Conservation (phyloP, 257 asterid genomes). For the Gentiana straminea region DNA sequence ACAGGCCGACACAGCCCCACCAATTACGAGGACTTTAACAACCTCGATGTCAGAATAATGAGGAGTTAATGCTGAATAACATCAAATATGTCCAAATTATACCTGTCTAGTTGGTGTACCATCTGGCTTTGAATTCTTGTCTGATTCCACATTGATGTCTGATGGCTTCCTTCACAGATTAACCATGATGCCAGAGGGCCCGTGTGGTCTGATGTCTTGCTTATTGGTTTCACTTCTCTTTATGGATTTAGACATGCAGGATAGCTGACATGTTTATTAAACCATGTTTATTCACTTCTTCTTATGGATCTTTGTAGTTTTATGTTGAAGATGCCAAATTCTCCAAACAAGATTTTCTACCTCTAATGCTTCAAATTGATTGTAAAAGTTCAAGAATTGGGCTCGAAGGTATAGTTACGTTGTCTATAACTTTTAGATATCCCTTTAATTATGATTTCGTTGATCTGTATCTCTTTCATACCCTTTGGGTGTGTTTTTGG, state of each 20-base stretch:
- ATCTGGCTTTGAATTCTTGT: neutral
- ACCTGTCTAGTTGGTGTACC: neutral
- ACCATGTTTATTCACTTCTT: constrained; percentile 51
- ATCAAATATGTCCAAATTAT: too few species aligned
- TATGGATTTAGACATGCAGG: neutral
- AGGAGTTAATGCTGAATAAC: too few species aligned
- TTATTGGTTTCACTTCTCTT: constrained; percentile 2
- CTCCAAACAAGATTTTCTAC: constrained; percentile 69
- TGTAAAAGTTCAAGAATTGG: constrained; percentile 91
- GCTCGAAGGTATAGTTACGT: constrained; percentile 58
- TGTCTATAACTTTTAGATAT: neutral
- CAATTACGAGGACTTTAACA: too few species aligned
- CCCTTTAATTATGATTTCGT: too few species aligned
- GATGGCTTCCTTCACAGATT: constrained; percentile 36
- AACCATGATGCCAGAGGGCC: constrained; percentile 73
- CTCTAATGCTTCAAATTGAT: constrained; percentile 82
- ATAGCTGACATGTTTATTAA: constrained; percentile 11
- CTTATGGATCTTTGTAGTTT: constrained; percentile 80
- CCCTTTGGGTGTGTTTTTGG: too few species aligned
- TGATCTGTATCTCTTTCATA: too few species aligned
- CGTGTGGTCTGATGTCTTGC: constrained; percentile 67
- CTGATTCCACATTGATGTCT: neutral
- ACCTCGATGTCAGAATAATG: too few species aligned
- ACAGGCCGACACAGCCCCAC: too few species aligned
- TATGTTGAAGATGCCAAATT: constrained; percentile 93